Base-by-base conservation (phyloP, 1,284 basidiomycete species). In the Pisolithus thermaeus region DNA sequence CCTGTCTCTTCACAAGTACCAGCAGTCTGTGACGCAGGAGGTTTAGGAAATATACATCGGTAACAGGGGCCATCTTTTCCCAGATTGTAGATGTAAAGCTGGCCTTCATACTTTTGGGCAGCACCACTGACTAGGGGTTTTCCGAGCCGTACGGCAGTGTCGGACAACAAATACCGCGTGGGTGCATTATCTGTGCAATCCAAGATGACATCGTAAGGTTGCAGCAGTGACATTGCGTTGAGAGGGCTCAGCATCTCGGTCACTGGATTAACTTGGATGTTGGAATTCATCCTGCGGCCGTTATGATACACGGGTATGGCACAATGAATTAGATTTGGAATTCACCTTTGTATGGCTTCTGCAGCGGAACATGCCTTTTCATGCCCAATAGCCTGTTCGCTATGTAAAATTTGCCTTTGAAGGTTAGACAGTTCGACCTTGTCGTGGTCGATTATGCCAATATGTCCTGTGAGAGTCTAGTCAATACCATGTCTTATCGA, bases 161-260 rank as follows among this genome's bases (percentile, higher is more conserved):
- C 96, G n/a, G 91, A 94, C 52, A 99, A 78, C 7, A 99, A 80
- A 69, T 99, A 99, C 3, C 97, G 87, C 0, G 92, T 95, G 3
- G 87, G 81, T 2, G 89, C 84, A 56, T 97, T 96, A 70, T 99
- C 96, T 2, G 93, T 97, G 72, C 96, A 98, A 71, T 99, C 97
- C 14, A 99, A 75, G 45, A 98, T 79, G 40, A 97, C 70, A 63
- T 91, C 84, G 62, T 88, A 89, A 2, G 73, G 64, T 4, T 66
- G 58, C 6, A 96, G 72, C n/a, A 90, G 68, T 3, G 67, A 51
- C 12, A 80, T 54, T 0, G 90, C 86, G 57, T 90, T 92, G 7
- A 70, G 62, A 4, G 87, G 65, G 0, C 72, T 71, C 28, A 96
- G 73, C 0, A 83, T 74, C 16, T 75, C 62, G 0, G 71, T 64